Evolutionary conservation across 345 rosid species (phyloP).

Genomic region (Orychophragmus violaceus): DNA sequence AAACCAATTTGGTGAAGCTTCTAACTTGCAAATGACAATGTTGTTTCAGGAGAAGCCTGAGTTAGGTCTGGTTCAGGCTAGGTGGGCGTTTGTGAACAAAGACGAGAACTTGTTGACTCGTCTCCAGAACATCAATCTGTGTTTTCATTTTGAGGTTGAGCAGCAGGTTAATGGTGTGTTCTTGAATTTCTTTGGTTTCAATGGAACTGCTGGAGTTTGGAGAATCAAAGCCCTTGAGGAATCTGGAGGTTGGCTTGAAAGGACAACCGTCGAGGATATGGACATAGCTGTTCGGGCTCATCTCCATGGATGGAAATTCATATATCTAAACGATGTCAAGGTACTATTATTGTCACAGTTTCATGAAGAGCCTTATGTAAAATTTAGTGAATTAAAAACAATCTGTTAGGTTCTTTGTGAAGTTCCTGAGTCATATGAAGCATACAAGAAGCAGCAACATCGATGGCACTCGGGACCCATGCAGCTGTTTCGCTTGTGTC

Average conservation of each 20-base stretch:
- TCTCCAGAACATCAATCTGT: conserved; percentile 72
- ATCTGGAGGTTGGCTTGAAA: conserved; percentile 90
- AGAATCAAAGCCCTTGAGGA: conserved; percentile 80
- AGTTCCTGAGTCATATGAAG: conserved; percentile 83
- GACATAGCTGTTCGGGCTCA: conserved; percentile 90
- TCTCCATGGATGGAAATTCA: conserved; percentile 81
- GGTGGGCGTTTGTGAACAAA: conserved; percentile 80
- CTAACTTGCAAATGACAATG: conserved; percentile 1
- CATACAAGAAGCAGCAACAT: conserved; percentile 86
- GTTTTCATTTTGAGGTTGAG: conserved; percentile 79
- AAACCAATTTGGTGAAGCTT: background rate
- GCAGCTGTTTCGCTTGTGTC: conserved; percentile 83
- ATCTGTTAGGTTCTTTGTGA: conserved; percentile 65
- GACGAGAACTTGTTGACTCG: conserved; percentile 80
- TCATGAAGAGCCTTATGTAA: background rate
- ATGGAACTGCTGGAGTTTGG: conserved; percentile 93
- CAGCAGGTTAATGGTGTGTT: conserved; percentile 79
- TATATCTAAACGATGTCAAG: conserved; percentile 73
- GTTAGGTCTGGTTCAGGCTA: conserved; percentile 69
- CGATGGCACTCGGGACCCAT: conserved; percentile 92
- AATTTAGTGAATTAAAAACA: background rate
- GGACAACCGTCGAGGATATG: conserved; percentile 85
- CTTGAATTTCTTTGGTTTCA: conserved; percentile 76
- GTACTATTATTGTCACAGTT: conserved; percentile 25
- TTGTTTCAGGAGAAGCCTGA: conserved; percentile 56